Evolutionary conservation across 129 eudicot species (phyloP), one percentile per base, ranked within the genome.

Genomic region (Lonicera japonica): DNA sequence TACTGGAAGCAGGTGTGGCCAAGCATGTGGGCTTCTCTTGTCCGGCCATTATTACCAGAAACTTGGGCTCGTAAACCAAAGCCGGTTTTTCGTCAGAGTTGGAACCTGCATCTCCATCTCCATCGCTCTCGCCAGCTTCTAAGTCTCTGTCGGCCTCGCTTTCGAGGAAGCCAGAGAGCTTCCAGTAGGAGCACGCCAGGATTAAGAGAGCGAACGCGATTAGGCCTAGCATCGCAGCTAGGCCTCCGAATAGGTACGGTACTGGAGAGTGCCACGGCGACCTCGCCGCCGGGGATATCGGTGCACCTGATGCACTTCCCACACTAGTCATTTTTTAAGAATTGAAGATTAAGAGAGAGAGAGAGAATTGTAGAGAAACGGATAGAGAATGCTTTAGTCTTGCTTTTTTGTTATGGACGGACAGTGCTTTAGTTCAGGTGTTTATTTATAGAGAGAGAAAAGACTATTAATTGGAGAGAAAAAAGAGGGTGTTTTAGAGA

Each of bases 231-330:
- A 60, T 60, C 11, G 52, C 52, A 1, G 65, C 65, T 10, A 60
- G 29, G 29, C 65, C 65, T 10, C 52, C 65, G 52, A 60, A 60
- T 0, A 60, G 65, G 34, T 60, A 40, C 19, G 65, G 65, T 25
- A 40, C 52, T 29, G 53, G 65, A 6, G 65, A 60, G 25, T 60
- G 51, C 65, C 65, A 60, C 47, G 63, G 63, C 0, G 63, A 58
- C 19, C 63, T 29, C 47, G 3, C 22, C 14, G n/a, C 63, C 14
- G 63, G 21, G 46, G 63, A 12, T 24, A 24, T 3, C 5, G 60
- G 60, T 23, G 60, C 17, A 24, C 1, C 15, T 22, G 39, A 2
- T 11, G 15, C n/a, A n/a, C n/a, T 29, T 6, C 36, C 36, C 36
- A 29, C 36, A 29, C 6, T 29, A 2, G 36, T 29, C 36, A 29